Evolutionary conservation across 208 protist species (phyloP), one percentile per base, ranked within the genome.

Genomic region (Leishmania major): DNA sequence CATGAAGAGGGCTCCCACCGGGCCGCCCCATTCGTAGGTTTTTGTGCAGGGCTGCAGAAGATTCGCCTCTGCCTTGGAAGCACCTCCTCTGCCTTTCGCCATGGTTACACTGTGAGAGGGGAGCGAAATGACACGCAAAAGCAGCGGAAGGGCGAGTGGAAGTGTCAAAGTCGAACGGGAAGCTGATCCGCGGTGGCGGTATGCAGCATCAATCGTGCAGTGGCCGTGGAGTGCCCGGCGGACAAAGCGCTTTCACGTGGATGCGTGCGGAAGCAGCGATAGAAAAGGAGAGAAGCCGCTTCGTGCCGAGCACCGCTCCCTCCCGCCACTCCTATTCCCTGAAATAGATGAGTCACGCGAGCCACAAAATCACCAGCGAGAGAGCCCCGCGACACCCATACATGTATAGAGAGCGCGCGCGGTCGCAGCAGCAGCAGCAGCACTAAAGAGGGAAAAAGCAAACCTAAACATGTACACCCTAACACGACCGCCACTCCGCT

Each of bases 11-110:
- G 77, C 88, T 13, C 94, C 94, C 7, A 91, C 6, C 15, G 94
- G 93, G 47, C 94, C 94, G 31, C 93, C 93, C 93, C 94, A 97
- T 81, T 97, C 91, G 72, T 92, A 97, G 0, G 66, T 72, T 31
- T 67, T 89, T 25, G 91, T 96, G 57, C 78, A 83, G 15, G 92
- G 94, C 78, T 97, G 91, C 57, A 94, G 83, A 43, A 69, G 13
- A 53, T 89, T 90, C 8, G 43, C 60, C 5, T 73, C 77, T 10
- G 77, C 3, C 40, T 53, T 67, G 15, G 19, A 37, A 15, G 62
- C 47, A 3, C 62, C 59, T 19, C 13, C n/a, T 31, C 64, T 77
- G 25, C 62, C 28, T 49, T 82, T 81, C 17, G 77, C 60, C 77
- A 85, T 85, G n/a, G n/a, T 51, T 13, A 17, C 70, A 75, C 66